These are phyloP conservation scores for Aspergillus sp. DNA, from an alignment of 2,329 filamentous ascomycete species.

Conservation along the genomic window DNA sequence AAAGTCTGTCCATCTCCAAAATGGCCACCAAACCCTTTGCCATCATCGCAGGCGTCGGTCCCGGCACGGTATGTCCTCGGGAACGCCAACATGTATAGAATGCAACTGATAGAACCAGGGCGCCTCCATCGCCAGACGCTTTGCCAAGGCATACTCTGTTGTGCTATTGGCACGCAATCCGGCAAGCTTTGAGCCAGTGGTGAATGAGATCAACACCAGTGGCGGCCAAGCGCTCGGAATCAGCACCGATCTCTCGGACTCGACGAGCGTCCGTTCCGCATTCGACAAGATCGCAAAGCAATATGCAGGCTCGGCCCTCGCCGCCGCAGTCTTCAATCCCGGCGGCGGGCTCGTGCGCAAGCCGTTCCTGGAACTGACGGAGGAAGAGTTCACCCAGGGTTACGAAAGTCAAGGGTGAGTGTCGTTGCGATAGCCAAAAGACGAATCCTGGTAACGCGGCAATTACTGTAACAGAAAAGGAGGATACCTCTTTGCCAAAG, in stretches of 20 bases:
- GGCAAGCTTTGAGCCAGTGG: slow-evolving; percentile 55
- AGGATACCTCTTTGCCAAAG: slow-evolving; percentile 74
- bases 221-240: slow-evolving; percentile 63
- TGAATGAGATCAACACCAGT: slow-evolving; percentile 57
- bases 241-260: slow-evolving; percentile 57
- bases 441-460: background rate
- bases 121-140: slow-evolving; percentile 59
- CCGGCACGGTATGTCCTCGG: slow-evolving; percentile 41
- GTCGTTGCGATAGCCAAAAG: background rate
- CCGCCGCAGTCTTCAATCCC: slow-evolving; percentile 62
- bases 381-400: slow-evolving; percentile 55
- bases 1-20: background rate
- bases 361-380: slow-evolving; percentile 60
- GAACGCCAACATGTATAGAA: no score
- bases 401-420: slow-evolving; percentile 51
- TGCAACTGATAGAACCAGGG: slow-evolving; percentile 36
- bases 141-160: slow-evolving; percentile 58
- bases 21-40: slow-evolving; percentile 44
- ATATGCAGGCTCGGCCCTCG: slow-evolving; percentile 46
- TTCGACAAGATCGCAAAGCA: slow-evolving; percentile 55
- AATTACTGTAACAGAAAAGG: slow-evolving; percentile 45
- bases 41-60: slow-evolving; percentile 48
- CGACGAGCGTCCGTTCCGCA: slow-evolving; percentile 52
- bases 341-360: slow-evolving; percentile 58
- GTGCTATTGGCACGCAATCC: slow-evolving; percentile 60